phyloP scores from a whole-genome alignment of 805 yeast genomes.

The Metschnikowia shivogae region DNA sequence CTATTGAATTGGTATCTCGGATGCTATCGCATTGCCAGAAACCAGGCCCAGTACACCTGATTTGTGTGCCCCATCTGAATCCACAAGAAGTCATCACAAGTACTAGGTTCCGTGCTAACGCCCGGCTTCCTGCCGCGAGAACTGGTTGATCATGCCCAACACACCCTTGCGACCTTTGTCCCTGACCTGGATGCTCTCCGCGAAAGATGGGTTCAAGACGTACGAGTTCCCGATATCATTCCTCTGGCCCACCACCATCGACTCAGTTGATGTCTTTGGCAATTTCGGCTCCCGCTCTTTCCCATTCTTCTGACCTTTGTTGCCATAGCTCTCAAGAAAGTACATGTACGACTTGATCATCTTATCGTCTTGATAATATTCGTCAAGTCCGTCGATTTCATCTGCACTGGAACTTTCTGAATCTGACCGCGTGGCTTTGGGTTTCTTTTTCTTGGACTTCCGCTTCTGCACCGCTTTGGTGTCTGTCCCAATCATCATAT shows the following conservation, averaged over 20 bases:
- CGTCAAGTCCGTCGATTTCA: constrained; percentile 24
- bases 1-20: too few species aligned
- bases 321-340: constrained; percentile 79
- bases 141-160: constrained; percentile 76
- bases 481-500: constrained; percentile 36
- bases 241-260: background rate
- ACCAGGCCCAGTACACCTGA: background rate
- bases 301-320: constrained; percentile 7
- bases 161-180: constrained; percentile 49
- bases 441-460: constrained; percentile 1
- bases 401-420: constrained; percentile 19
- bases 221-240: constrained; percentile 26
- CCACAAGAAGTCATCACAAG: background rate
- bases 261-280: background rate
- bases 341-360: constrained; percentile 89
- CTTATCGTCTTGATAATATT: constrained; percentile 65
- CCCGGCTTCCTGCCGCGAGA: constrained; percentile 52
- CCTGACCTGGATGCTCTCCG: constrained; percentile 29
- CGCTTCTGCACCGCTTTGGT: constrained; percentile 16
- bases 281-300: background rate
- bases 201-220: constrained; percentile 24
- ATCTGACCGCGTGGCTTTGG: constrained; percentile 14
- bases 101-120: constrained; percentile 10
- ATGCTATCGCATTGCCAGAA: too few species aligned
- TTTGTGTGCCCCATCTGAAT: background rate